These are phyloP conservation scores for Luzula sylvatica DNA, from an alignment of 176 grass and related monocot genomes.

Conservation along the genomic window DNA sequence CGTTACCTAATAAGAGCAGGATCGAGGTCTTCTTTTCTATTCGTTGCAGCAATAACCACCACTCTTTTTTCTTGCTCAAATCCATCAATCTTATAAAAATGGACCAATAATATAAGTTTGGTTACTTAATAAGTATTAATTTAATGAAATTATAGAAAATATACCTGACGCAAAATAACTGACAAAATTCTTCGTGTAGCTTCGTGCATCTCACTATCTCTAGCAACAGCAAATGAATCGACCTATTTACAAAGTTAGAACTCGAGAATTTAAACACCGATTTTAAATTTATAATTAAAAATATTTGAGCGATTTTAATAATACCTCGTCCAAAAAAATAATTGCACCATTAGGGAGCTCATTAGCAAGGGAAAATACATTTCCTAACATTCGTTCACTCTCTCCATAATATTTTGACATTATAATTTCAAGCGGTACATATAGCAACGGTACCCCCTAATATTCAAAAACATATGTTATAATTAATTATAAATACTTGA, in stretches of 20 bases:
- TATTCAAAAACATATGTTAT: conserved; percentile 13
- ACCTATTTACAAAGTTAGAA: conserved; percentile 32
- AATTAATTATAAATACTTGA: conserved; percentile 9
- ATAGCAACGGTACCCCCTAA: conserved; percentile 84
- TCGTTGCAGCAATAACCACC: conserved; percentile 93
- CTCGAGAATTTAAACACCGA: neutral
- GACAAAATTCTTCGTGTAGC: conserved; percentile 91
- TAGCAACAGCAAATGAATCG: conserved; percentile 81
- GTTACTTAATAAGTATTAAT: neutral
- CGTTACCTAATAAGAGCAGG: conserved; percentile 85
- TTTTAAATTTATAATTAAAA: neutral
- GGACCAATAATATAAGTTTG: neutral
- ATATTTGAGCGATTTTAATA: neutral
- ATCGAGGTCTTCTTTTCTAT: conserved; percentile 96
- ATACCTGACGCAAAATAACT: conserved; percentile 89
- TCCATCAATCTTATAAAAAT: conserved; percentile 74
- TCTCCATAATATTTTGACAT: conserved; percentile 99
- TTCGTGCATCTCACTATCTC: conserved; percentile 96
- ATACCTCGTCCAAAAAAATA: conserved; percentile 93
- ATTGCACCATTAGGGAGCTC: conserved; percentile 89
- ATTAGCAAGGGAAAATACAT: conserved; percentile 93
- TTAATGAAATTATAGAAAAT: neutral
- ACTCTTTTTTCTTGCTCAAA: conserved; percentile 81
- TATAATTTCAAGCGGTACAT: conserved; percentile 86
- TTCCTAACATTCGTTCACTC: conserved; percentile 77